Evolutionary conservation across 345 rosid species (phyloP), one percentile per base, ranked within the genome.

Genomic region (Durio zibethinus): DNA sequence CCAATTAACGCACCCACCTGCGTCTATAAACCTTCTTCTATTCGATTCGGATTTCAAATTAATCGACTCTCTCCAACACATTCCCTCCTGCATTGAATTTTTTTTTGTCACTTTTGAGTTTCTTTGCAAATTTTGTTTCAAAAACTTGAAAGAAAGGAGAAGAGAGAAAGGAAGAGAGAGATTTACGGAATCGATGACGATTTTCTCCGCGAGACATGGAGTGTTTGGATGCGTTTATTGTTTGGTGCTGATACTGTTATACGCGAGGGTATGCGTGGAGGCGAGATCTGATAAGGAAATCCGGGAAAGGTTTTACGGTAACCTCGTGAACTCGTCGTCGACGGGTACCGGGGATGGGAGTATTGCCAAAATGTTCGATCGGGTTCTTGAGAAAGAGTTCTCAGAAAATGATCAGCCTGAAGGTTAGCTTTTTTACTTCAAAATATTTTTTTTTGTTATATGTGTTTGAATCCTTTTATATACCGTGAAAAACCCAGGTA

Each of bases 361-460:
- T 74, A 91, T 96, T 48, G 98, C 98, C 23, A 80, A 92, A 84
- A 96, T 96, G 89, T 92, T 96, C 87, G 95, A 94, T 86, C 88
- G 89, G 38, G 98, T 94, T 72, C 92, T 96, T 18, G 93, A 94
- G 85, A 96, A 96, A 80, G 99, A 94, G 81, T 93, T 96, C 87
- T 84, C 97, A 14, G 97, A 93, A 52, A 91, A 91, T 79, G 98
- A 96, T 70, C 97, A 89, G 61, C 86, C 93, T 84, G 94, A 91
- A 86, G 99, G 99, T 96, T 76, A 45, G 79, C 33, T 25, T 63
- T 71, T 10, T 59, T 77, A 23, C 10, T 75, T 31, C 27, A 5
- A n/a, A n/a, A n/a, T n/a, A n/a, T 38, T 71, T 63, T 42, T 64
- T 7, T 10, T 4, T 40, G 53, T 72, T 47, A 20, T 20, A 4